These are phyloP conservation scores for Heliosperma pusillum DNA, from an alignment of 148 eudicot genomes.

Conservation along the genomic window DNA sequence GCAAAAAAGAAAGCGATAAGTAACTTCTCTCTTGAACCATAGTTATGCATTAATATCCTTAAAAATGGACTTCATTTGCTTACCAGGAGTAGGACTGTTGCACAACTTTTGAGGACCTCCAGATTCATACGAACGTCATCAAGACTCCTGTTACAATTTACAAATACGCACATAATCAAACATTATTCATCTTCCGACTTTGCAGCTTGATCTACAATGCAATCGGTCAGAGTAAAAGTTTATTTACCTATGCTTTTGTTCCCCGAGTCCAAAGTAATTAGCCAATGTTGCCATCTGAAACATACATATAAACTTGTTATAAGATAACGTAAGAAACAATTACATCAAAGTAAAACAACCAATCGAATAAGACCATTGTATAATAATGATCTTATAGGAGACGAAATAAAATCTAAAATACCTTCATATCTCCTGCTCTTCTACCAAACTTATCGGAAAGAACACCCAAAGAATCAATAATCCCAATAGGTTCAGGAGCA, in stretches of 20 bases:
- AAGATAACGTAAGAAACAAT: neutral
- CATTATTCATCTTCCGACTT: neutral
- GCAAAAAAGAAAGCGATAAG: no score
- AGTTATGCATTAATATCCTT: no score
- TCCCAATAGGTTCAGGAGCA: conserved; percentile 62
- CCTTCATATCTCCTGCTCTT: conserved; percentile 99
- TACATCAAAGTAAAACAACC: neutral
- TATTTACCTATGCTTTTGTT: conserved; percentile 88
- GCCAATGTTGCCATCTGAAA: conserved; percentile 91
- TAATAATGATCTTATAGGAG: no score
- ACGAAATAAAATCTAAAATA: conserved; percentile 1
- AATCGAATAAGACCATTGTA: no score
- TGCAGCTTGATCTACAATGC: neutral
- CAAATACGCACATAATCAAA: neutral
- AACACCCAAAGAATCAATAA: conserved; percentile 81
- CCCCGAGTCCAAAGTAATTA: conserved; percentile 79
- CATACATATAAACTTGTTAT: neutral
- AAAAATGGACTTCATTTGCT: neutral
- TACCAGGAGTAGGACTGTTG: conserved; percentile 90
- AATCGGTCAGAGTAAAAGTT: neutral
- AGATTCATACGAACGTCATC: conserved; percentile 93
- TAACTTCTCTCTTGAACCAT: no score
- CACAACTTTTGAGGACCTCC: conserved; percentile 92
- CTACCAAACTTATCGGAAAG: conserved; percentile 74
- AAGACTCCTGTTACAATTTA: conserved; percentile 52